phyloP scores from a whole-genome alignment of 2,329 filamentous ascomycete species.

The Elsinoe australis region DNA sequence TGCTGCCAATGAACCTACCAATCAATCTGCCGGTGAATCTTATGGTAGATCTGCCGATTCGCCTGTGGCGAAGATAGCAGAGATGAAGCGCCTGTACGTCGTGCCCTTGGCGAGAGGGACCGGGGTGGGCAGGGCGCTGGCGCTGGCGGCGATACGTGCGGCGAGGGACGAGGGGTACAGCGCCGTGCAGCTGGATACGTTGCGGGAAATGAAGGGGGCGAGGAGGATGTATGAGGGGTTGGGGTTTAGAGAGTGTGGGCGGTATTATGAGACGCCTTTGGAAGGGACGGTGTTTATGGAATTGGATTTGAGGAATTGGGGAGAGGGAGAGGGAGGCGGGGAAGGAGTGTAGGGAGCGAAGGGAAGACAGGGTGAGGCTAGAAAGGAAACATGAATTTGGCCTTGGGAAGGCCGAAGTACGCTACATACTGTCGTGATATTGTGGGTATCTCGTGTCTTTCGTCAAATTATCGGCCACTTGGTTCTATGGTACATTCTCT shows the following conservation, averaged over 20 bases:
- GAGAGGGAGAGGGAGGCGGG: neutral
- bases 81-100: slow-evolving; percentile 54
- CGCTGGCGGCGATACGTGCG: slow-evolving; percentile 37
- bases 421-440: slow-evolving; percentile 14
- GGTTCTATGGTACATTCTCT: too few relatives aligned
- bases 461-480: neutral
- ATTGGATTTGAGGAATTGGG: slow-evolving; percentile 24
- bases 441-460: neutral
- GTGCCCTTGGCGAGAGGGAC: slow-evolving; percentile 41
- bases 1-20: too few relatives aligned
- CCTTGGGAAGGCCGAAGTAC: neutral
- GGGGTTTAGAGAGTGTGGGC: slow-evolving; percentile 46
- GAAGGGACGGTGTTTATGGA: slow-evolving; percentile 48
- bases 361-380: too few relatives aligned
- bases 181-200: slow-evolving; percentile 50
- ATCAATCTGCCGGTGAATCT: too few relatives aligned
- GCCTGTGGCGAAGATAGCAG: slow-evolving; percentile 30
- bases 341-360: neutral
- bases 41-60: too few relatives aligned
- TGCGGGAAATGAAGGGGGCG: slow-evolving; percentile 46
- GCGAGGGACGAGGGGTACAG: slow-evolving; percentile 45
- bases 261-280: slow-evolving; percentile 51
- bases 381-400: neutral
- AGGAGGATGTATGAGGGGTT: slow-evolving; percentile 42
- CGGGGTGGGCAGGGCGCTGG: slow-evolving; percentile 44